Evolutionary conservation across 2,329 filamentous ascomycete genomes (phyloP).

Genomic region (Fusarium piperis): DNA sequence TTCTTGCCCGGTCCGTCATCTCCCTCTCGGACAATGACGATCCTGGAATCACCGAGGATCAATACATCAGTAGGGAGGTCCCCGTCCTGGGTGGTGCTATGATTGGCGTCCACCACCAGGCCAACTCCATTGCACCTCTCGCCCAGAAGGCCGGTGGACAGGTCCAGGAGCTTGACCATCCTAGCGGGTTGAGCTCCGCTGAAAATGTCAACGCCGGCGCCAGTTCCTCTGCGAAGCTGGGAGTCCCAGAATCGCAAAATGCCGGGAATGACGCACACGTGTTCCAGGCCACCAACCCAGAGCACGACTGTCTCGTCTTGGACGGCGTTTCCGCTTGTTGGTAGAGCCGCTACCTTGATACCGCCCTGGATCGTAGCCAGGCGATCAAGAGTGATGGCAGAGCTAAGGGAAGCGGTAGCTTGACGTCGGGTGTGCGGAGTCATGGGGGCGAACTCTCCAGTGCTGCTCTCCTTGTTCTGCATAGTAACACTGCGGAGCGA

Average conservation of each 20-base stretch:
- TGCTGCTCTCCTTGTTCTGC: constrained; percentile 50
- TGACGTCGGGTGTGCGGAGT: constrained; percentile 69
- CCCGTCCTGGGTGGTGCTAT: constrained; percentile 42
- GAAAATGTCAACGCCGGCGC: constrained; percentile 65
- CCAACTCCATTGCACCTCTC: constrained; percentile 65
- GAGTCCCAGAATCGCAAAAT: constrained; percentile 69
- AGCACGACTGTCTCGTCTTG: constrained; percentile 65
- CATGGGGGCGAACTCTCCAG: constrained; percentile 69
- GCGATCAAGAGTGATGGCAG: constrained; percentile 58
- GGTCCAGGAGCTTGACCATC: constrained; percentile 65
- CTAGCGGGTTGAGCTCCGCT: constrained; percentile 63
- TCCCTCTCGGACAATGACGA: constrained; percentile 64
- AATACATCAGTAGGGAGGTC: constrained; percentile 63
- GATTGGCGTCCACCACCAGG: constrained; percentile 53
- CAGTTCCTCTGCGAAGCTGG: constrained; percentile 61
- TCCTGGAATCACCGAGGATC: constrained; percentile 64
- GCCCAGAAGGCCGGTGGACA: constrained; percentile 64
- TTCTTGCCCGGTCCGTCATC: constrained; percentile 58
- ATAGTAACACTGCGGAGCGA: constrained; percentile 57
- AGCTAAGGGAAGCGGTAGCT: constrained; percentile 56
- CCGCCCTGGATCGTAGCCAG: constrained; percentile 63
- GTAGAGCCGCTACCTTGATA: constrained; percentile 59
- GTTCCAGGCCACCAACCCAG: constrained; percentile 66
- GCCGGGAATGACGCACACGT: constrained; percentile 65
- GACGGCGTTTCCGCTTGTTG: constrained; percentile 53